Evolutionary conservation across 805 yeast species (phyloP).

Genomic region (Spathaspora boniae): DNA sequence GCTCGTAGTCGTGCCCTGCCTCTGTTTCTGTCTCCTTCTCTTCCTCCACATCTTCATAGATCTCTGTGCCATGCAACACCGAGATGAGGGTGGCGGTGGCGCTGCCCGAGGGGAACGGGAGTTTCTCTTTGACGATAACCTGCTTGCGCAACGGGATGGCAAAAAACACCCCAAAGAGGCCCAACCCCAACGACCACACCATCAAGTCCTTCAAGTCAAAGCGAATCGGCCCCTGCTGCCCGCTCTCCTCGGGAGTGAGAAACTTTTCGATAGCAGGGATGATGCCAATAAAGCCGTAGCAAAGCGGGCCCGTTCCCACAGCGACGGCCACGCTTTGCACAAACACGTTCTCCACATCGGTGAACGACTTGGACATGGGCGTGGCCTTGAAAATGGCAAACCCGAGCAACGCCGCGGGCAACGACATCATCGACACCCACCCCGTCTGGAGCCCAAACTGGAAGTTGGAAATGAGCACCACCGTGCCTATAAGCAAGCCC

Average conservation of each 20-base stretch:
- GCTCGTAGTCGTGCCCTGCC: conserved; percentile 6
- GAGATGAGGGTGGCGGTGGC: conserved; percentile 94
- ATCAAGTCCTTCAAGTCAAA: conserved; percentile 52
- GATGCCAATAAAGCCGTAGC: conserved; percentile 93
- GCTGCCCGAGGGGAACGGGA: conserved; percentile 91
- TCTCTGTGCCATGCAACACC: conserved; percentile 72
- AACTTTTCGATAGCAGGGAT: conserved; percentile 94
- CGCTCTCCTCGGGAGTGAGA: conserved; percentile 73
- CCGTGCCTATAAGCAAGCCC: conserved; percentile 82
- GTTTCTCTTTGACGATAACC: conserved; percentile 80
- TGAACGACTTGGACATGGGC: conserved; percentile 26
- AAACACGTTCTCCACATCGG: conserved; percentile 93
- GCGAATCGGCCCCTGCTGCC: conserved; percentile 38
- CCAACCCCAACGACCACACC: conserved; percentile 82
- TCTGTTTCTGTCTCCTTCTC: no score
- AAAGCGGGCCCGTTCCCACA: conserved; percentile 95
- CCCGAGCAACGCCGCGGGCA: conserved; percentile 88
- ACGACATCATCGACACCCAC: conserved; percentile 99
- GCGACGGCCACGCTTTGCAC: conserved; percentile 94
- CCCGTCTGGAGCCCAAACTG: conserved; percentile 97
- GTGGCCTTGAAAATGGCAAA: conserved; percentile 74
- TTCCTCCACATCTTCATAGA: conserved; percentile 32
- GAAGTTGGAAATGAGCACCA: conserved; percentile 84
- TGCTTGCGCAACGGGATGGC: conserved; percentile 86
- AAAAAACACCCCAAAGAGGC: conserved; percentile 92